Evolutionary conservation across 192 early-diverging fungal species (phyloP), one percentile per base, ranked within the genome.

Genomic region (Coemansia sp.): DNA sequence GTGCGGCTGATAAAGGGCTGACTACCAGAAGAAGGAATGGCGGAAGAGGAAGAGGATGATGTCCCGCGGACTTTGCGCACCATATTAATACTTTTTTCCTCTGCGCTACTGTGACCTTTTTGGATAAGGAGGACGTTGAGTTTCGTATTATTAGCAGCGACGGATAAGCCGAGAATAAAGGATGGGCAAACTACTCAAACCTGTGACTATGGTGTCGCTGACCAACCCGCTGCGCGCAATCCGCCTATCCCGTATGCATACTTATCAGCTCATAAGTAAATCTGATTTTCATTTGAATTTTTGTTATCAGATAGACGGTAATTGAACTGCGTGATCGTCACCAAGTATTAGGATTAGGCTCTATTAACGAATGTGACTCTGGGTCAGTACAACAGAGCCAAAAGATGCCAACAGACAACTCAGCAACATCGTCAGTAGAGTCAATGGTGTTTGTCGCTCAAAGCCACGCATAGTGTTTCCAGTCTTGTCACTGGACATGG

Each of bases 1-100:
- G 46, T 19, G 46, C 46, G 46, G n/a, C n/a, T 48, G 46, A 48
- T 48, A 48, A 48, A 48, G 19, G 46, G 19, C 46, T 48, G 46
- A 48, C 46, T 48, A 48, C 6, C 46, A 21, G 46, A 9, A 21
- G 46, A 21, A 48, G 46, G 46, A 48, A 48, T 48, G 19, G 8
- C 19, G 46, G 46, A 48, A 23, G 46, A 48, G 55, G 55, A 17
- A 58, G 55, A 48, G 55, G 55, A 7, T 34, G 31, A 34, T 58
- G 29, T 17, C 15, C 29, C 55, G 55, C 55, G 55, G 55, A 58
- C 55, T 58, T 58, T 58, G 55, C 55, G 55, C 11, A 23, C 11
- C 29, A 58, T 58, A 7, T 29, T 31, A 34, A 58, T 34, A 58
- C 4, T 32, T 32, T 58, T 58, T 48, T 48, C 14, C 55, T 29